Percentiles rank a stretch among this genome's conserved stretches.
phyloP scores from a whole-genome alignment of 2,329 filamentous ascomycete genomes.

The Penicillium psychrosexuale region DNA sequence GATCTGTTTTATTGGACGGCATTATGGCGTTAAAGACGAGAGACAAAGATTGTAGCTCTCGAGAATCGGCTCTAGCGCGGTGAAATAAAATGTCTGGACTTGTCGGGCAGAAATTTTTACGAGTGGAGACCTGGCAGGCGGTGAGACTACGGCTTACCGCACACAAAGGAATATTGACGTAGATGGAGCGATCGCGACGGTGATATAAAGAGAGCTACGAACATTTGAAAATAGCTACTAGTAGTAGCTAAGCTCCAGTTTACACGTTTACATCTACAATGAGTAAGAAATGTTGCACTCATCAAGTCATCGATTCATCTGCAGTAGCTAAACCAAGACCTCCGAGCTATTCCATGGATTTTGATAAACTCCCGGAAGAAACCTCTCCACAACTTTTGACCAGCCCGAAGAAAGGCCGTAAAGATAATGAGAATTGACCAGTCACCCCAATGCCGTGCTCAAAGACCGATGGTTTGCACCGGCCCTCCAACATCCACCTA shows the following conservation, averaged over 20 bases:
- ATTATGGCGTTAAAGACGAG: constrained; percentile 21
- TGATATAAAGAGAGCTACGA: not conserved
- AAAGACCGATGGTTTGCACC: constrained; percentile 8
- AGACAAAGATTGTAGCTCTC: constrained; percentile 6
- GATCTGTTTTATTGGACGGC: constrained; percentile 40
- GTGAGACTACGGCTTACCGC: constrained; percentile 17
- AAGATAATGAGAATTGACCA: constrained; percentile 37
- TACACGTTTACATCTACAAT: not conserved
- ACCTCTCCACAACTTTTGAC: constrained; percentile 37
- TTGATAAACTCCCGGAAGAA: constrained; percentile 33
- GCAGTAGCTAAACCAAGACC: constrained; percentile 27
- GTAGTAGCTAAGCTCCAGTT: not conserved
- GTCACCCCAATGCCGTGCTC: constrained; percentile 26
- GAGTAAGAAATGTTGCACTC: constrained; percentile 11
- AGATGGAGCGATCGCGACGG: not conserved
- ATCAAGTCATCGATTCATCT: constrained; percentile 27
- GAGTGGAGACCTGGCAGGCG: constrained; percentile 24
- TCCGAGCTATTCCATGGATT: constrained; percentile 28
- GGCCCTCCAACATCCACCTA: constrained; percentile 34
- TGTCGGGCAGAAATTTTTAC: constrained; percentile 26
- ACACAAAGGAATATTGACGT: constrained; percentile 19
- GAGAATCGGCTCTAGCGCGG: constrained; percentile 10
- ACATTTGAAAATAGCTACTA: not conserved
- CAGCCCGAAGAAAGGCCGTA: constrained; percentile 17
- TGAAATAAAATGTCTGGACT: constrained; percentile 23